phyloP scores from a whole-genome alignment of 2,329 filamentous ascomycete species.

The Aureobasidium lini region DNA sequence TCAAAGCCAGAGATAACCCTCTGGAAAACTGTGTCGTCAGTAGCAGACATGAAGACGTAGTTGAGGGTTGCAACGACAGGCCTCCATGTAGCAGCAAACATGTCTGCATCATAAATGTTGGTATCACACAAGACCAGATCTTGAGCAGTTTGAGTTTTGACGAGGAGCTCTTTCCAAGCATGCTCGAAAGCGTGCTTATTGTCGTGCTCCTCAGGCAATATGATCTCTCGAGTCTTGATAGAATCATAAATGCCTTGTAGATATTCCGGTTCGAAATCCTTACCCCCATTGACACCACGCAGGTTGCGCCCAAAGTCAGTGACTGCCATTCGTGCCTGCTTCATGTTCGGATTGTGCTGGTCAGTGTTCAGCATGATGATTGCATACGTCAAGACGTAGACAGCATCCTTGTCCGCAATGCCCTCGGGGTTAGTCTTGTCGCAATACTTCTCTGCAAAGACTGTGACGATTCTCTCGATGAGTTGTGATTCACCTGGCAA shows the following conservation, averaged over 20 bases:
- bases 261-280: conserved; percentile 78
- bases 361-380: conserved; percentile 98
- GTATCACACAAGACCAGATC: conserved; percentile 74
- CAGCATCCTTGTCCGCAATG: conserved; percentile 76
- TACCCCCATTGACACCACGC: conserved; percentile 78
- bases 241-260: conserved; percentile 81
- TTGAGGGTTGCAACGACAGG: conserved; percentile 90
- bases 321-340: conserved; percentile 73
- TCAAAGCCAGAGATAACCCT: conserved; percentile 91
- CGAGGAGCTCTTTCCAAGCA: conserved; percentile 88
- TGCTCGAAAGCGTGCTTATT: conserved; percentile 96
- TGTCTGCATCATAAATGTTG: conserved; percentile 92
- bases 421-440: conserved; percentile 60
- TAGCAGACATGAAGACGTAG: conserved; percentile 98
- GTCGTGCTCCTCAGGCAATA: conserved; percentile 92
- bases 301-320: conserved; percentile 81
- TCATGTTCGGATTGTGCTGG: conserved; percentile 89
- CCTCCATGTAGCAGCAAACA: conserved; percentile 94
- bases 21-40: conserved; percentile 90
- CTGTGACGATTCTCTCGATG: conserved; percentile 85
- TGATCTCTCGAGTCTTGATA: conserved; percentile 90
- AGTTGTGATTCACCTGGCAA: conserved; percentile 86
- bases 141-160: conserved; percentile 72
- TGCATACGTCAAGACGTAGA: conserved; percentile 87
- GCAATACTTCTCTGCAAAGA: conserved; percentile 81